Evolutionary conservation across 768 basidiomycete species (phyloP).

Genomic region (Lyophyllum atratum): DNA sequence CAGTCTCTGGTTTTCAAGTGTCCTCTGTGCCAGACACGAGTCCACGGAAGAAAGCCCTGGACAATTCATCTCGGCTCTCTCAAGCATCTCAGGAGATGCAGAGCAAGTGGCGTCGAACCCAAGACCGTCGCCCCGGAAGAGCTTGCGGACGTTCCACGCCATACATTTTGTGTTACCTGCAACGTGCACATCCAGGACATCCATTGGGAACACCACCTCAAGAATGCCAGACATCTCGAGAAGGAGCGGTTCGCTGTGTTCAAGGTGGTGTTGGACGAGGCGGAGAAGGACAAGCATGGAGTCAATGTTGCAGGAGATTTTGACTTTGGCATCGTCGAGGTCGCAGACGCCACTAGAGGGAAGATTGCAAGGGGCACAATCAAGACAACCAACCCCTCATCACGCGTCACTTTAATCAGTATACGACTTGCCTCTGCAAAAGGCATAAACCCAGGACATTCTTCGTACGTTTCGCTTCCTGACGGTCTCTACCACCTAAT

Average conservation of each 20-base stretch:
- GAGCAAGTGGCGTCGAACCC: neutral
- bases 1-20: conserved; percentile 9
- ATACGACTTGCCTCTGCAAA: conserved; percentile 18
- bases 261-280: conserved; percentile 47
- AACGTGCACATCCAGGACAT: conserved; percentile 19
- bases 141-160: conserved; percentile 9
- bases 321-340: conserved; percentile 56
- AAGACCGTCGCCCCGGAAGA: conserved; percentile 31
- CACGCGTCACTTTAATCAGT: conserved; percentile 9
- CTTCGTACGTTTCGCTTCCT: conserved; percentile 4
- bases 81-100: conserved; percentile 5
- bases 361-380: conserved; percentile 13
- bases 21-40: conserved; percentile 10
- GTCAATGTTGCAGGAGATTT: conserved; percentile 43
- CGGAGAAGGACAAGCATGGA: conserved; percentile 57
- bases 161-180: conserved; percentile 32
- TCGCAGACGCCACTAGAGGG: conserved; percentile 27
- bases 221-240: conserved; percentile 30
- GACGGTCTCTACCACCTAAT: neutral
- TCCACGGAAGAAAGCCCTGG: conserved; percentile 8
- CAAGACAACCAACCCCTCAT: conserved; percentile 26
- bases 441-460: conserved; percentile 2
- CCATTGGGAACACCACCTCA: conserved; percentile 37
- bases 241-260: conserved; percentile 41
- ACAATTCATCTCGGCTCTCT: conserved; percentile 1